phyloP scores from a whole-genome alignment of 2,329 filamentous ascomycete genomes.

The Zymoseptoria tritici region DNA sequence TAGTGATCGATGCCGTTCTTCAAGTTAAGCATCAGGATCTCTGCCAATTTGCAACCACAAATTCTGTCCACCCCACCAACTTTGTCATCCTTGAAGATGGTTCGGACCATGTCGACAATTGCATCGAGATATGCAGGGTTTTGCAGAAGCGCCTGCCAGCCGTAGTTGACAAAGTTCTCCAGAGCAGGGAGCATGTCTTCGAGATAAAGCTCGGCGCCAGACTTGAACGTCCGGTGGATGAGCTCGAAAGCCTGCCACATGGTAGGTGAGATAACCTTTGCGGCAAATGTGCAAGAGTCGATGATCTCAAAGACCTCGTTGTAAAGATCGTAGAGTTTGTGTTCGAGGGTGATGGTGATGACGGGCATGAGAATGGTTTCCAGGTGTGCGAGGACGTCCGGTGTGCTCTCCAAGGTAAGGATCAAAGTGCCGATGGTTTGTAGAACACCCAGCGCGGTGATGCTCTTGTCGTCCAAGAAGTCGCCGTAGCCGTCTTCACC shows the following conservation, averaged over 20 bases:
- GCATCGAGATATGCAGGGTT: slow-evolving; percentile 83
- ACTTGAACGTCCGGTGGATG: slow-evolving; percentile 94
- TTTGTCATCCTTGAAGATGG: slow-evolving; percentile 89
- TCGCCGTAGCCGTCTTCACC: slow-evolving; percentile 78
- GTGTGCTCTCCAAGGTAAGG: slow-evolving; percentile 91
- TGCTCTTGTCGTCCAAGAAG: slow-evolving; percentile 95
- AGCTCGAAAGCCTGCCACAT: slow-evolving; percentile 99
- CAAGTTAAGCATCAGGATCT: slow-evolving; percentile 94
- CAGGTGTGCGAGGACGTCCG: slow-evolving; percentile 87
- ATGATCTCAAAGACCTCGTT: slow-evolving; percentile 99
- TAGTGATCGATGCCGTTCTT: slow-evolving; percentile 82
- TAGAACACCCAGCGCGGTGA: slow-evolving; percentile 88
- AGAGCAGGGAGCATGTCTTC: slow-evolving; percentile 98
- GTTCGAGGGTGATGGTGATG: slow-evolving; percentile 90
- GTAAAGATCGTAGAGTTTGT: slow-evolving; percentile 95
- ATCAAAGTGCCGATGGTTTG: slow-evolving; percentile 98
- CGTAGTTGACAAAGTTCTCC: slow-evolving; percentile 96
- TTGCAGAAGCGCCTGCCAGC: slow-evolving; percentile 68
- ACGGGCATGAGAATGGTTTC: slow-evolving; percentile 96
- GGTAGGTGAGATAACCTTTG: slow-evolving; percentile 86
- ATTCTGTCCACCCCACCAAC: slow-evolving; percentile 91
- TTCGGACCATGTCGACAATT: slow-evolving; percentile 85
- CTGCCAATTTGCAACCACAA: slow-evolving; percentile 93
- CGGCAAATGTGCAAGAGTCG: slow-evolving; percentile 96
- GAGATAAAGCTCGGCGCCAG: slow-evolving; percentile 90